Evolutionary conservation across 345 rosid species (phyloP).

Genomic region (Stellera chamaejasme): DNA sequence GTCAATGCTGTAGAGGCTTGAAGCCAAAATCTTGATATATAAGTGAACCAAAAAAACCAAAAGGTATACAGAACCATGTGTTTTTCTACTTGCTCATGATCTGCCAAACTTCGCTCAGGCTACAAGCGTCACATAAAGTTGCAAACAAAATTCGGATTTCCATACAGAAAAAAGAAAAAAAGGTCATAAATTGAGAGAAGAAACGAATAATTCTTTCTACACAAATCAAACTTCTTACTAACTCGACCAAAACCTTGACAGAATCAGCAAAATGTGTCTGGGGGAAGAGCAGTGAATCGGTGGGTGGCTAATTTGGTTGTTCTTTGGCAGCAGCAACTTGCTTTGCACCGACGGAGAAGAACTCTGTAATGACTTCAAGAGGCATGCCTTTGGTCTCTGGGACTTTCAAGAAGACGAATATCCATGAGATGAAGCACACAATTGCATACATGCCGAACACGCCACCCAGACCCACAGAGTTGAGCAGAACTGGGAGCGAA

Average conservation of each 20-base stretch:
- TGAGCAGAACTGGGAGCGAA: conserved; percentile 73
- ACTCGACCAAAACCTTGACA: conserved; percentile 6
- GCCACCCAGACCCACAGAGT: conserved; percentile 69
- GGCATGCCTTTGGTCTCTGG: conserved; percentile 99
- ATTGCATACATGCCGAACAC: conserved; percentile 72
- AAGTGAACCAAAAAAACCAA: too few relatives aligned
- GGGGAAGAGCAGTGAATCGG: conserved; percentile 18
- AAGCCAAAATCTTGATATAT: too few relatives aligned
- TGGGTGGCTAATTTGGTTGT: conserved; percentile 21
- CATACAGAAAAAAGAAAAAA: conserved; percentile 3
- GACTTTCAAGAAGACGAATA: conserved; percentile 65
- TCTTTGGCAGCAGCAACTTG: conserved; percentile 47
- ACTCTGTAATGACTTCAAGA: conserved; percentile 88
- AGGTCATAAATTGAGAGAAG: conserved; percentile 1
- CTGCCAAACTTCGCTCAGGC: too few relatives aligned
- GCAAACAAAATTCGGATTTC: conserved; percentile 1
- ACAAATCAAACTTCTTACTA: conserved; percentile 12
- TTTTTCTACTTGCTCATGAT: too few relatives aligned
- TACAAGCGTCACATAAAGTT: background rate
- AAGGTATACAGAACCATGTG: too few relatives aligned
- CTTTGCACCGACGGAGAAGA: conserved; percentile 80
- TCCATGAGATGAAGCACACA: conserved; percentile 62
- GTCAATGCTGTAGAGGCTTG: too few relatives aligned
- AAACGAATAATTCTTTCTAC: conserved; percentile 11
- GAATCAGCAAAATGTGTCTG: background rate